Evolutionary conservation across 78 protist species (phyloP).

Genomic region (Bigelowiella natans): DNA sequence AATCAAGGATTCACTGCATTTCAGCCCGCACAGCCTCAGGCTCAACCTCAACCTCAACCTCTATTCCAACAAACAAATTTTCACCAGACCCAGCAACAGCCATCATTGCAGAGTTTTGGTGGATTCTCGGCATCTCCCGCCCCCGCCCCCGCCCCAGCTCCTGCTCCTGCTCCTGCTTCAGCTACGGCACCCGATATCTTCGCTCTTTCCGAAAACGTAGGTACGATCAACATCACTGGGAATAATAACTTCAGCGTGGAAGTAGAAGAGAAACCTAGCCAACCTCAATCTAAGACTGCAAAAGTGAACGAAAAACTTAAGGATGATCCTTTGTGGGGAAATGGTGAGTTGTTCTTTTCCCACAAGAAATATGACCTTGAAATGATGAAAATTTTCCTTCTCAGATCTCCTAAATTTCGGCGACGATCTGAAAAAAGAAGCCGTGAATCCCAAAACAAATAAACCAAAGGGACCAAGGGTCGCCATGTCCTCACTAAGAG

Average conservation of each 20-base stretch:
- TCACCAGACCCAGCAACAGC: too few species aligned
- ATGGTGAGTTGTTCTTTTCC: background rate
- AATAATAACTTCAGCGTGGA: background rate
- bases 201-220: background rate
- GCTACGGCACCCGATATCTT: background rate
- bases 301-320: background rate
- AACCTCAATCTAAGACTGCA: background rate
- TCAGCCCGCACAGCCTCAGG: background rate
- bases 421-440: background rate
- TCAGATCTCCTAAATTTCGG: background rate
- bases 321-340: background rate
- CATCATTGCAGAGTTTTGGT: background rate
- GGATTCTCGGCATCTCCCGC: background rate
- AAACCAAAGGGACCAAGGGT: background rate
- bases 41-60: too few species aligned
- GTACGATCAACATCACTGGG: background rate
- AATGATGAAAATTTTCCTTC: background rate
- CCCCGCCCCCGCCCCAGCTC: background rate
- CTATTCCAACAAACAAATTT: too few species aligned
- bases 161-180: background rate
- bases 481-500: background rate
- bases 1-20: background rate
- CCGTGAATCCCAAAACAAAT: background rate
- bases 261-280: background rate
- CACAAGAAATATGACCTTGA: background rate